Evolutionary conservation across 2,329 filamentous ascomycete genomes (phyloP), one percentile per base, ranked within the genome.

Genomic region (Neocucurbitaria cava): DNA sequence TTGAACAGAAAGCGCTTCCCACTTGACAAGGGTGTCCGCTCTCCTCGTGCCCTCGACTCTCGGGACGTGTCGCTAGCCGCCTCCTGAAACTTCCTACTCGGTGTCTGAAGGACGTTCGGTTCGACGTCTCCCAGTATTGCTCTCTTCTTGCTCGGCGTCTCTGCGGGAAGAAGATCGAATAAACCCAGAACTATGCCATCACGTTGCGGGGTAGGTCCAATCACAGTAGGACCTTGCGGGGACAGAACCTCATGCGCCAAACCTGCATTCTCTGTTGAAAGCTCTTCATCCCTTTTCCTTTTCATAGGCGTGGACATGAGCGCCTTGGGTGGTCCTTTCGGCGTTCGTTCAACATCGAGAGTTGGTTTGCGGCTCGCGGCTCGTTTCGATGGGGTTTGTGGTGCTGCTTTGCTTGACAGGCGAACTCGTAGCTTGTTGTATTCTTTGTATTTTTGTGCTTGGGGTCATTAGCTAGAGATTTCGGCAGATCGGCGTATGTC

Each of bases 151-250:
- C 71, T 77, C 6, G 77, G 76, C 26, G 76, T 79, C 45, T 78
- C 82, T 5, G 83, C 82, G 1, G 84, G 83, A 7, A 92, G 77
- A 10, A 89, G 76, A 68, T 94, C 91, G 70, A 95, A 95, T 17
- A 95, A 77, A 4, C 91, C 90, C 2, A 95, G 80, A 1, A 92
- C 87, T 18, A 85, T 85, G 24, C 91, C 91, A 71, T 94, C 89
- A 57, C 87, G 86, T 68, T 94, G 91, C 3, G 91, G 91, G 11
- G 91, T 95, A 1, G 91, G 91, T 2, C 89, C 90, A 56, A 95
- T 84, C 38, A 74, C 60, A 9, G 60, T 49, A 40, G 71, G 72
- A 5, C 69, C 68, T 58, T 73, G 66, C 20, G 70, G 70, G 3
- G 72, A 74, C 7, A 72, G 50, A 7, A 63, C 48, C 30, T 69